Conservation (phyloP, 2,329 filamentous ascomycete species). For the Aureobasidium sp. region DNA sequence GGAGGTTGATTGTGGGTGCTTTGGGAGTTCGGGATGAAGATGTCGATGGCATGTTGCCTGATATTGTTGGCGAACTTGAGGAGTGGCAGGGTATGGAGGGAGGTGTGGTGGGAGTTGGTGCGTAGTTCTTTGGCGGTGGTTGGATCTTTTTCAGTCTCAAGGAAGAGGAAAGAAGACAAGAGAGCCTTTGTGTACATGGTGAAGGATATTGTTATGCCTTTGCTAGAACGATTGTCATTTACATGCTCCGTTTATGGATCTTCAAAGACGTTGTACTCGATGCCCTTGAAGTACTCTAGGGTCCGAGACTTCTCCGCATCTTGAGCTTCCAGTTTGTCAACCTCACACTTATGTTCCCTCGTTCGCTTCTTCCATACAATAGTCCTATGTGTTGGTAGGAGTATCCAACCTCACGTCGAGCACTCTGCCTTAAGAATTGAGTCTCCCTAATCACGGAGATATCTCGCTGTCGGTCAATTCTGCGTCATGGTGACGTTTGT, state of each 20-base stretch:
- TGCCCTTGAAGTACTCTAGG: too few relatives aligned
- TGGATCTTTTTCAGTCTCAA: too few relatives aligned
- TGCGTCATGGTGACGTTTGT: conserved; percentile 1
- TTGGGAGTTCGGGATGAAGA: conserved; percentile 62
- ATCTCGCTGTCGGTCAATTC: background rate
- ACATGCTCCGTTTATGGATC: background rate
- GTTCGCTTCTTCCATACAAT: background rate
- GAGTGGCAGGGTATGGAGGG: conserved; percentile 24
- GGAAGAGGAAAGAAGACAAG: background rate
- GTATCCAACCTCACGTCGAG: background rate
- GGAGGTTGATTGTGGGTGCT: conserved; percentile 60
- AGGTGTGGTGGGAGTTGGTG: background rate
- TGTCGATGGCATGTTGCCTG: conserved; percentile 55
- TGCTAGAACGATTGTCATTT: background rate
- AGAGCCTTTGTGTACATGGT: background rate
- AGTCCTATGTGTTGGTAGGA: background rate
- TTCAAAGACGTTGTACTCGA: background rate
- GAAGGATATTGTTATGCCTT: background rate
- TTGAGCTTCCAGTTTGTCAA: background rate
- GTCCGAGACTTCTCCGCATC: too few relatives aligned
- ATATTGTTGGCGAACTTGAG: conserved; percentile 44
- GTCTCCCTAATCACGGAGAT: background rate
- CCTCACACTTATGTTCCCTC: background rate
- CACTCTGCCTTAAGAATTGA: background rate
- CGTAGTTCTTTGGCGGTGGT: background rate